Evolutionary conservation across 768 basidiomycete genomes (phyloP), one percentile per base, ranked within the genome.

Genomic region (Brasilioporus rufonigricans): DNA sequence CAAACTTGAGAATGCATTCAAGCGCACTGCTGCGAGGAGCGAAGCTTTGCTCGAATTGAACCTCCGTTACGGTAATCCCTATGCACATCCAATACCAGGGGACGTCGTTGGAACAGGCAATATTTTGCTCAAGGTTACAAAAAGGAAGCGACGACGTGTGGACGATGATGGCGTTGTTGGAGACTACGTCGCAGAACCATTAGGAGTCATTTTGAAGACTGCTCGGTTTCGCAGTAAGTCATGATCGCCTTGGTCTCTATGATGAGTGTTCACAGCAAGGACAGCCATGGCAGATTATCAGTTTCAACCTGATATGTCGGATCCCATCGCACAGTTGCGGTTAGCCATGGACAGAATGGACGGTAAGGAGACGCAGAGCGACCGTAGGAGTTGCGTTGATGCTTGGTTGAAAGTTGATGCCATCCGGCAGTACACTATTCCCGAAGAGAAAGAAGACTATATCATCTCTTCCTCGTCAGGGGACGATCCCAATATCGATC

Each of bases 201-300:
- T 91, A 9, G 96, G 95, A 0, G 71, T 86, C 13, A 77, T 89
- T n/a, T 76, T 83, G 0, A 93, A 89, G 73, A 91, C 93, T 4
- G 88, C 85, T 48, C 80, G 96, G 50, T 98, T 98, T 74, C 81
- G 95, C 73, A 87, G 96, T 95, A 65, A 72, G 87, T 77, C 50
- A 23, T 21, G 46, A 12, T 38, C 33, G n/a, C 41, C 51, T 21
- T 6, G 8, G 13, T 23, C 21, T 9, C 40, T 8, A n/a, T 31
- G 35, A n/a, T 11, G 12, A 16, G n/a, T 32, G 7, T 48, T 54
- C 44, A 64, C 46, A 31, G 27, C n/a, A 21, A 50, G 32, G 51
- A 31, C 53, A 98, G 96, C 86, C 53, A 93, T 98, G 90, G 91
- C 86, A 36, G 96, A 98, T 69, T 97, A 85, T 67, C 94, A 97